These are phyloP conservation scores for Lentinus tigrinus DNA, from an alignment of 768 basidiomycete genomes.

Conservation along the genomic window DNA sequence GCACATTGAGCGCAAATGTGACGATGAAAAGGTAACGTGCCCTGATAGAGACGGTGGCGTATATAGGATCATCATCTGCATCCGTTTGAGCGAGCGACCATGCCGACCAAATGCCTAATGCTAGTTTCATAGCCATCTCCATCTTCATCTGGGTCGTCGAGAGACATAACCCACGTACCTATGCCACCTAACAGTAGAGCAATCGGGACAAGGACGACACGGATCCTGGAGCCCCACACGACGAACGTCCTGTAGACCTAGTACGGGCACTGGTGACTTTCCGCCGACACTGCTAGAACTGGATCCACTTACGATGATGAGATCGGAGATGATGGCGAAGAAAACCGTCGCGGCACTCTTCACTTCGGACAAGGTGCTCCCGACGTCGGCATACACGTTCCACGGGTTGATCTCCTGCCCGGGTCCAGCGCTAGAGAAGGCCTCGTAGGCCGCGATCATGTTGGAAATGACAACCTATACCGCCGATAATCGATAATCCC, in stretches of 20 bases:
- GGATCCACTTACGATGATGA: neutral
- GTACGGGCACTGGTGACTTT: neutral
- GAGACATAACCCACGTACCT: neutral
- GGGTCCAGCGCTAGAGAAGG: neutral
- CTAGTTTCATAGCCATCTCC: neutral
- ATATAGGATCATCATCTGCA: neutral
- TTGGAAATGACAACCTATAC: neutral
- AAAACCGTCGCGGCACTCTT: neutral
- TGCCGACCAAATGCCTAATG: slow-evolving; percentile 6
- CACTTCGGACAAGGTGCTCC: neutral
- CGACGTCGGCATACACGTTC: neutral
- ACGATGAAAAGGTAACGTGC: neutral
- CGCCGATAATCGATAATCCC: neutral
- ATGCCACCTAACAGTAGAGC: neutral
- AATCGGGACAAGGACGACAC: neutral
- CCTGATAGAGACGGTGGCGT: neutral
- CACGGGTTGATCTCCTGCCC: neutral
- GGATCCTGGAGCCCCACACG: neutral
- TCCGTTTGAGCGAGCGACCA: neutral
- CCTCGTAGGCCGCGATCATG: neutral
- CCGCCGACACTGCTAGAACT: neutral
- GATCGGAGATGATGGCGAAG: neutral
- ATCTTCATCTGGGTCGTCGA: too few relatives aligned
- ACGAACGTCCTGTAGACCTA: neutral
- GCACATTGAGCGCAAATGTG: slow-evolving; percentile 2